Conservation (phyloP, 805 yeast species). For the Alloascoidea hylecoeti region DNA sequence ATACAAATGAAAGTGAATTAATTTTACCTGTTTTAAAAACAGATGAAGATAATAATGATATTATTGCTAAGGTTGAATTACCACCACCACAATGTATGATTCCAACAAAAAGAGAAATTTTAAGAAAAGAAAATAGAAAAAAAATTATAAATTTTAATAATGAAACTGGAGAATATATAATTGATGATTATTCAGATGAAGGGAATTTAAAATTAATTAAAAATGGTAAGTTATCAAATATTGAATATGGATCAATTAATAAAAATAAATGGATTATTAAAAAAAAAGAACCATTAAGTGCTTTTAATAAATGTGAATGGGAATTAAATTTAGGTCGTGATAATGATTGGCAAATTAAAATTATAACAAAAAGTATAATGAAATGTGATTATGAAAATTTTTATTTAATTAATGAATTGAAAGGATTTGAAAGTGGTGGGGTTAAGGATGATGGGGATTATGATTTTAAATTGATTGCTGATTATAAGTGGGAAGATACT, state of each 20-base stretch:
- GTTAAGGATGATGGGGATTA: constrained; percentile 19
- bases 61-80: constrained; percentile 16
- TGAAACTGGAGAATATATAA: constrained; percentile 19
- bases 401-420: constrained; percentile 17
- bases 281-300: constrained; percentile 24
- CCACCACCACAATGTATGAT: constrained; percentile 16
- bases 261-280: constrained; percentile 23
- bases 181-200: constrained; percentile 21
- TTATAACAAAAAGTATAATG: constrained; percentile 19
- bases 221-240: too few relatives aligned
- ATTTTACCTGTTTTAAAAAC: constrained; percentile 16
- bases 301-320: constrained; percentile 24
- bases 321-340: constrained; percentile 26
- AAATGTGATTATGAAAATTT: constrained; percentile 19
- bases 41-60: constrained; percentile 6
- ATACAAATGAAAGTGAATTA: constrained; percentile 16
- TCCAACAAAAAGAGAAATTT: constrained; percentile 15
- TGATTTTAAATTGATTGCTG: too few relatives aligned
- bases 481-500: too few relatives aligned
- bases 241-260: constrained; percentile 25
- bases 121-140: constrained; percentile 13
- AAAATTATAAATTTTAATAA: constrained; percentile 17
- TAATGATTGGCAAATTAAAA: constrained; percentile 22
- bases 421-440: constrained; percentile 20
- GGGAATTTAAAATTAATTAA: constrained; percentile 19